These are phyloP conservation scores for Lipomyces kockii DNA, from an alignment of 805 yeast genomes.

Conservation along the genomic window DNA sequence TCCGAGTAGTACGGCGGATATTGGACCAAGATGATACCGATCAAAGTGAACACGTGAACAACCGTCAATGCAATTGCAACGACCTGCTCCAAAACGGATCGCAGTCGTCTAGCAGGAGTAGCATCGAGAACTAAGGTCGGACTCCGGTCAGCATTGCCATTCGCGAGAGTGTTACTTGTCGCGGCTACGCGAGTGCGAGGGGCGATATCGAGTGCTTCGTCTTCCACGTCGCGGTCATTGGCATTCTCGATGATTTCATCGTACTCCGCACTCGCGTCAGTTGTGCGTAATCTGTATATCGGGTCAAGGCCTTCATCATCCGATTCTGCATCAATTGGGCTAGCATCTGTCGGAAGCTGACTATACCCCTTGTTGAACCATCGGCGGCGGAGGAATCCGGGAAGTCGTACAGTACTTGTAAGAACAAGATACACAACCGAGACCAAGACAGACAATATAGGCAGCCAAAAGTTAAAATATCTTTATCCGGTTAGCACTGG, in stretches of 20 bases:
- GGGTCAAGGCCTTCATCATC: slow-evolving; percentile 26
- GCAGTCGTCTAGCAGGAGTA: slow-evolving; percentile 19
- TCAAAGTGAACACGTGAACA: slow-evolving; percentile 19
- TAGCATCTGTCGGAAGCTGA: slow-evolving; percentile 16
- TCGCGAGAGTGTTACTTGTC: neutral
- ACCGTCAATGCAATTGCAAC: slow-evolving; percentile 17
- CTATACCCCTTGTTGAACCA: slow-evolving; percentile 20
- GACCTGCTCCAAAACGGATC: slow-evolving; percentile 22
- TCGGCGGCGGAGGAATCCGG: slow-evolving; percentile 14
- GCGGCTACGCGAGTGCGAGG: slow-evolving; percentile 19
- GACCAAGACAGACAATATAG: slow-evolving; percentile 37
- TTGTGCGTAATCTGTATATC: slow-evolving; percentile 30
- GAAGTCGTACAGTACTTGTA: slow-evolving; percentile 27
- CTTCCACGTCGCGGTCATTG: slow-evolving; percentile 19
- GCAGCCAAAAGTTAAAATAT: slow-evolving; percentile 42
- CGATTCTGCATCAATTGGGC: slow-evolving; percentile 11
- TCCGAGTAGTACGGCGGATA: slow-evolving; percentile 19
- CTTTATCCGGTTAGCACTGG: slow-evolving; percentile 27
- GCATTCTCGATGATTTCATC: slow-evolving; percentile 12
- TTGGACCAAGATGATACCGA: slow-evolving; percentile 24
- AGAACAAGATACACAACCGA: slow-evolving; percentile 32
- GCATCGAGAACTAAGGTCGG: slow-evolving; percentile 17
- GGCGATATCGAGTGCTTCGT: slow-evolving; percentile 26
- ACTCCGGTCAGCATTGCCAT: slow-evolving; percentile 4
- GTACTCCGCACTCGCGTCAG: slow-evolving; percentile 32